Base-by-base conservation (phyloP, 768 basidiomycete genomes). In the Tremella fuciformis region DNA sequence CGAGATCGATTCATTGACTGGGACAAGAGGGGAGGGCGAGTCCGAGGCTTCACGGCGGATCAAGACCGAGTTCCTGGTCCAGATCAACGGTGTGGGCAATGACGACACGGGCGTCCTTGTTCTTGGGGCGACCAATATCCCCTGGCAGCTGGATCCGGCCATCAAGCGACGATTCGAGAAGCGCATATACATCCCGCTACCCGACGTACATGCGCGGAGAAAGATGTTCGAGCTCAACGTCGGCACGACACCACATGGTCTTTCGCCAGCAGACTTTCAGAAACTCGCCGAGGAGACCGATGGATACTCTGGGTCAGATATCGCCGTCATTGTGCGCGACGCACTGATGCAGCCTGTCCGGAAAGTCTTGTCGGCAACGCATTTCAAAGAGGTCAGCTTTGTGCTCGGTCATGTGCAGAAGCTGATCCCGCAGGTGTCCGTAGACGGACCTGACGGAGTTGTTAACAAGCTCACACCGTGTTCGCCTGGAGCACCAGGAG, bases 161-260 rank as follows among this genome's bases (percentile, higher is more conserved):
- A 97, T 97, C 80, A 98, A 97, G 78, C 87, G 96, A 74, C 85
- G 94, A 61, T 98, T 98, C 64, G 93, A 98, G 78, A 97, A 96
- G 78, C 86, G 96, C 57, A 93, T 99, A 81, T 91, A 97, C 76
- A 99, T 99, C 58, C 96, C 96, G 26, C 85, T 98, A 18, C 96
- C 96, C 9, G 91, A 91, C 0, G 82, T 88, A 2, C 92, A 94
- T 53, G 96, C 94, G 13, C 83, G 96, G 46, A 83, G 85, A 76
- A 86, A 85, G 25, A 99, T 99, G 91, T 99, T 99, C 73, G 89
- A 97, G 79, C 84, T 99, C 44, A 93, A 99, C 69, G 84, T 98
- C 48, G 96, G 96, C 1, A 81, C 84, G 16, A 99, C 96, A 0
- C 94, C 96, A 18, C 91, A 90, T 74, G 82, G 89, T 63, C 83